Conservation (phyloP, 345 rosid species). For the Acer campestre region DNA sequence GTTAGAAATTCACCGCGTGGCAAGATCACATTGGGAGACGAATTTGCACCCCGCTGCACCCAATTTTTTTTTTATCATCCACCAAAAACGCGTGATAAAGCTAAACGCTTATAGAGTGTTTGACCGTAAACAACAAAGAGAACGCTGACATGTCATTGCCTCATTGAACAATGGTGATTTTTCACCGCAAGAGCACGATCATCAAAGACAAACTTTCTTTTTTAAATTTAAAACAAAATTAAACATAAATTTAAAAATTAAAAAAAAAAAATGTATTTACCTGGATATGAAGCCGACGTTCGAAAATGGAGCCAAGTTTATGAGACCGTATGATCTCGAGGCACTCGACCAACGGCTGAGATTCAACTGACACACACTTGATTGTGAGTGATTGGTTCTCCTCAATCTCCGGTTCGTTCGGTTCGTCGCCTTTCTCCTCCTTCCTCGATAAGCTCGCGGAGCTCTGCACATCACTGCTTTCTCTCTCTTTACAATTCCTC, state of each 20-base stretch:
- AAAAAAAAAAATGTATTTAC: slow-evolving; percentile 29
- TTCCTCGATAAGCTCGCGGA: slow-evolving; percentile 53
- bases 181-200: not conserved
- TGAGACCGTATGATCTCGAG: slow-evolving; percentile 50
- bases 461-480: slow-evolving; percentile 68
- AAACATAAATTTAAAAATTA: no score
- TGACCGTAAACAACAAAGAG: not conserved
- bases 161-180: not conserved
- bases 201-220: not conserved
- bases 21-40: no score
- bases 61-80: not conserved
- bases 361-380: slow-evolving; percentile 30
- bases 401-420: slow-evolving; percentile 46
- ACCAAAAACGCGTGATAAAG: not conserved
- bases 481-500: slow-evolving; percentile 27
- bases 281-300: slow-evolving; percentile 65
- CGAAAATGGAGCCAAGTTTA: slow-evolving; percentile 53
- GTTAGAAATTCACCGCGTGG: no score
- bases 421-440: slow-evolving; percentile 35
- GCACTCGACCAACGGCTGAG: slow-evolving; percentile 53
- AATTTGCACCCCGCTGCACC: no score
- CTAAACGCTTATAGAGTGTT: not conserved
- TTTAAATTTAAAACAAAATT: not conserved
- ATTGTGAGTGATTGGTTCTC: slow-evolving; percentile 40
- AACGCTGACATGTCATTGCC: not conserved